Conservation (phyloP, 441 rosid species). For the Erodium texanum region DNA sequence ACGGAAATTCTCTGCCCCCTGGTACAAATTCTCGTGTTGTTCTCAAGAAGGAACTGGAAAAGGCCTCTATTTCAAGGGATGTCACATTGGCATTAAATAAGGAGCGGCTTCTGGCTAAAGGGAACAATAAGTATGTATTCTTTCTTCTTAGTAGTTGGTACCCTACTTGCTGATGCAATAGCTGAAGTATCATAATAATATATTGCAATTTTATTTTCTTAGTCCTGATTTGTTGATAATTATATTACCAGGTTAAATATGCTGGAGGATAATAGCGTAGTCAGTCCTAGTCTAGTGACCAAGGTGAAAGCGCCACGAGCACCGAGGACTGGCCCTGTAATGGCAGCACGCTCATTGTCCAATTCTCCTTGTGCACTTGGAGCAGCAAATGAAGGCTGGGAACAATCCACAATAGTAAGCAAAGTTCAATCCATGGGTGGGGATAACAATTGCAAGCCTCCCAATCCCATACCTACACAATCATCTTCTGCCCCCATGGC, state of each 20-base stretch:
- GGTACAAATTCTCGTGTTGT: conserved; percentile 41
- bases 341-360: conserved; percentile 58
- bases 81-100: conserved; percentile 35
- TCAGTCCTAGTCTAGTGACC: conserved; percentile 39
- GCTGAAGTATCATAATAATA: conserved; percentile 2
- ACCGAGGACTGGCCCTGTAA: conserved; percentile 56
- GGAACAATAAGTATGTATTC: conserved; percentile 48
- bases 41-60: conserved; percentile 55
- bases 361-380: conserved; percentile 47
- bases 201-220: conserved; percentile 3
- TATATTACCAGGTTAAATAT: conserved; percentile 40
- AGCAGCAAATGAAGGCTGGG: conserved; percentile 48
- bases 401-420: conserved; percentile 37
- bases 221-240: conserved; percentile 11
- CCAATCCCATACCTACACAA: conserved; percentile 36
- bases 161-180: conserved; percentile 9
- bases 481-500: conserved; percentile 76
- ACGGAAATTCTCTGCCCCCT: conserved; percentile 44
- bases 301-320: conserved; percentile 67
- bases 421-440: conserved; percentile 31
- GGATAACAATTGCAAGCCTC: conserved; percentile 41
- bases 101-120: conserved; percentile 50
- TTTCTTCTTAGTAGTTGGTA: conserved; percentile 3
- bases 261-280: conserved; percentile 44
- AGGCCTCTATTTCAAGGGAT: conserved; percentile 46